These are phyloP conservation scores for Tubosaeta sp. DNA, from an alignment of 768 basidiomycete genomes.

Conservation along the genomic window DNA sequence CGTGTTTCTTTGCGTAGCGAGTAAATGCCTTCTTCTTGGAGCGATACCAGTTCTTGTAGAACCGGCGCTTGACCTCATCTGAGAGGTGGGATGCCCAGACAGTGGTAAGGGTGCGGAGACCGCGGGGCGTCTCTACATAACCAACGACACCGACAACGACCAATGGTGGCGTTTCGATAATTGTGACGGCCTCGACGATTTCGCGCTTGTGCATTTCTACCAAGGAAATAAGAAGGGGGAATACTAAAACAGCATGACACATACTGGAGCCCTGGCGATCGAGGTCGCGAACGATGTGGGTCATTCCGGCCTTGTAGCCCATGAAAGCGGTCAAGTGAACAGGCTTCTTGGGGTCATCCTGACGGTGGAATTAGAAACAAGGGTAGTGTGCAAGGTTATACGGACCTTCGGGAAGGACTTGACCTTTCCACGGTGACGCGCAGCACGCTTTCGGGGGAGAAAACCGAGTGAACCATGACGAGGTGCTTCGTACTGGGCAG, in stretches of 20 bases:
- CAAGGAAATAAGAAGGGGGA: background rate
- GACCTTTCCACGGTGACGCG: slow-evolving; percentile 97
- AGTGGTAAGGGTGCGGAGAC: slow-evolving; percentile 96
- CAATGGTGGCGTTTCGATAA: slow-evolving; percentile 96
- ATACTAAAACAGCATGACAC: slow-evolving; percentile 31
- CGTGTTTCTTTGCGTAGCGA: slow-evolving; percentile 98
- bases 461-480: slow-evolving; percentile 98
- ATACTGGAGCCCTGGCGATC: slow-evolving; percentile 98
- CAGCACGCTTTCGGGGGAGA: slow-evolving; percentile 93
- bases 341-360: slow-evolving; percentile 99
- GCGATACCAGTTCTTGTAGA: slow-evolving; percentile 99
- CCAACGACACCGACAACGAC: slow-evolving; percentile 97
- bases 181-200: slow-evolving; percentile 94
- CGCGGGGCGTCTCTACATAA: slow-evolving; percentile 99
- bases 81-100: slow-evolving; percentile 98
- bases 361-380: slow-evolving; percentile 8
- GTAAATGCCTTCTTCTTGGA: slow-evolving; percentile 99
- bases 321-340: slow-evolving; percentile 97
- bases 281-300: slow-evolving; percentile 97
- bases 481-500: slow-evolving; percentile 88
- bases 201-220: slow-evolving; percentile 99
- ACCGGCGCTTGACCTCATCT: slow-evolving; percentile 96
- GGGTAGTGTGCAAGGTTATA: background rate
- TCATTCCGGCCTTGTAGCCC: slow-evolving; percentile 99
- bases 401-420: slow-evolving; percentile 98